Evolutionary conservation across 371 early-diverging fungal species (phyloP), one percentile per base, ranked within the genome.

Genomic region (Blakeslea trispora): DNA sequence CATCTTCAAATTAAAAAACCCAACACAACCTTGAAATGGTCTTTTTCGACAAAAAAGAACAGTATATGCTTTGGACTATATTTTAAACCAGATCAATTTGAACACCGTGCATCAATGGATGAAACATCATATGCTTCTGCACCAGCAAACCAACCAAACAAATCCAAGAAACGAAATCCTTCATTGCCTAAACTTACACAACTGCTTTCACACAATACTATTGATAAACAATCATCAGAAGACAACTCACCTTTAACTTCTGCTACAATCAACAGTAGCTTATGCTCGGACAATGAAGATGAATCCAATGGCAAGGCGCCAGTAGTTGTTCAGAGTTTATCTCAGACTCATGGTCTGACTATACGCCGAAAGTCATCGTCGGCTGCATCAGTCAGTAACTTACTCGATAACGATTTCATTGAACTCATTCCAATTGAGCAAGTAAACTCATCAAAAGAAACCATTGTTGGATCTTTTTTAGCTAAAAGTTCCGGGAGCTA

Each of bases 61-160:
- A 93, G 88, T 57, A 90, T 94, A 23, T 83, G 87, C 46, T 95
- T 95, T 80, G 95, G 95, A 9, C 78, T 95, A 44, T 94, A 64
- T 63, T 70, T 19, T 43, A 52, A 41, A 24, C 31, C 48, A 53
- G 53, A 15, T 10, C 19, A 7, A 5, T 28, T 7, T 28, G 46
- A 43, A 17, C 45, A 39, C 23, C 49, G 57, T 19, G 32, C 50
- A 18, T 50, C 51, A 13, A 15, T 57, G n/a, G 57, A 51, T 10
- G 53, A 48, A 10, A 48, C 17, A n/a, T n/a, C n/a, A n/a, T n/a
- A n/a, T n/a, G n/a, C n/a, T n/a, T n/a, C n/a, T n/a, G n/a, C n/a
- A n/a, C n/a, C n/a, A n/a, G n/a, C n/a, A n/a, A n/a, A n/a, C n/a
- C n/a, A n/a, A n/a, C n/a, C n/a, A n/a, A n/a, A n/a, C n/a, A 28